Percentiles rank a stretch among this genome's conserved stretches.
phyloP scores from a whole-genome alignment of 768 basidiomycete species.

The Pluteus cervinus region DNA sequence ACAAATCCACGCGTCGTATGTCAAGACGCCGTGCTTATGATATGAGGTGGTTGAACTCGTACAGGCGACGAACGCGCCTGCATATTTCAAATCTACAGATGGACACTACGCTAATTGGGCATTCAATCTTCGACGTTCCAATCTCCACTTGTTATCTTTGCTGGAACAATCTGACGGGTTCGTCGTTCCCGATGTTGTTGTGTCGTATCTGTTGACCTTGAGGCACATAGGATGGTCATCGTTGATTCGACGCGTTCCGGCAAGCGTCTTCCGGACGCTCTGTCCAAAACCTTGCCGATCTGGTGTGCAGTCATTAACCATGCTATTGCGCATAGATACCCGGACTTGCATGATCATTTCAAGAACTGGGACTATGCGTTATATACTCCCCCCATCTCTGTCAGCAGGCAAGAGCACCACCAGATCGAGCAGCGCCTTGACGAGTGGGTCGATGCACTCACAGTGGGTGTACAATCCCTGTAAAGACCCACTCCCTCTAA shows the following conservation, averaged over 20 bases:
- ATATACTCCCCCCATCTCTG: slow-evolving; percentile 65
- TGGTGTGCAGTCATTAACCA: slow-evolving; percentile 92
- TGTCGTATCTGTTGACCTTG: slow-evolving; percentile 3
- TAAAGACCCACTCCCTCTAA: slow-evolving; percentile 1
- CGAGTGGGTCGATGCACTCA: slow-evolving; percentile 62
- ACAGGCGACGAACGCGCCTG: slow-evolving; percentile 35
- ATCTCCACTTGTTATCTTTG: slow-evolving; percentile 68
- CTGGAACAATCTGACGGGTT: slow-evolving; percentile 56
- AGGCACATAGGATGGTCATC: slow-evolving; percentile 74
- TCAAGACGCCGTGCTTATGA: slow-evolving; percentile 3
- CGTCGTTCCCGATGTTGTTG: slow-evolving; percentile 12
- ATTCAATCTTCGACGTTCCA: slow-evolving; percentile 80
- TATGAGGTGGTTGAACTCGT: slow-evolving; percentile 4
- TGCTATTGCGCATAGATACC: slow-evolving; percentile 35
- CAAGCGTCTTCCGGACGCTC: slow-evolving; percentile 90
- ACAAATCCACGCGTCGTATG: slow-evolving; percentile 62
- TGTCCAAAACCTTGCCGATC: slow-evolving; percentile 90
- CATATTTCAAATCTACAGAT: slow-evolving; percentile 92
- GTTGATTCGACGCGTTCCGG: slow-evolving; percentile 93
- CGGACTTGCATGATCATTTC: slow-evolving; percentile 12
- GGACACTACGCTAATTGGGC: slow-evolving; percentile 83
- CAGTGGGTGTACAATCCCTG: slow-evolving; percentile 35
- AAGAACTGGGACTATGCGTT: slow-evolving; percentile 50
- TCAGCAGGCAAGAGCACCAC: slow-evolving; percentile 69
- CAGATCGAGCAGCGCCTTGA: slow-evolving; percentile 69